A percentile compares a stretch with the other conserved stretches of the same genome.
These are phyloP conservation scores for Passalora sequoiae DNA, from an alignment of 2,329 filamentous ascomycete genomes.

Conservation along the genomic window DNA sequence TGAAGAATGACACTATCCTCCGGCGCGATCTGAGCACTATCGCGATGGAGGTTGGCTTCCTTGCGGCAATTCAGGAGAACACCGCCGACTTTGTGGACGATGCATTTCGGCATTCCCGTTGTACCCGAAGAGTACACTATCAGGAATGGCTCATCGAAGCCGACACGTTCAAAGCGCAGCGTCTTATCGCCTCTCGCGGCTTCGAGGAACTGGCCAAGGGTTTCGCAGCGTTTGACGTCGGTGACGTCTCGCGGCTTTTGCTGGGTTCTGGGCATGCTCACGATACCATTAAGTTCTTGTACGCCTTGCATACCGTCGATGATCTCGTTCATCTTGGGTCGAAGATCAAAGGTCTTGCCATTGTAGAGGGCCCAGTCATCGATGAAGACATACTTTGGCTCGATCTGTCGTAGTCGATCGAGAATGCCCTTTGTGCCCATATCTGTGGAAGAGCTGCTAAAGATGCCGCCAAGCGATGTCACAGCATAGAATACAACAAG, in stretches of 20 bases:
- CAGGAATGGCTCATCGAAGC: conserved; percentile 69
- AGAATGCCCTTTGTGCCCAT: conserved; percentile 76
- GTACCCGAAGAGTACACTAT: conserved; percentile 71
- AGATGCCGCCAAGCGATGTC: conserved; percentile 66
- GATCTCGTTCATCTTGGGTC: conserved; percentile 65
- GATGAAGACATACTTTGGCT: conserved; percentile 75
- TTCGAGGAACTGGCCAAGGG: conserved; percentile 40
- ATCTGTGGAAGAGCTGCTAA: conserved; percentile 72
- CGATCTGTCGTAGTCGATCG: conserved; percentile 68
- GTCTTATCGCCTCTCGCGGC: conserved; percentile 36
- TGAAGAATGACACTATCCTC: conserved; percentile 46
- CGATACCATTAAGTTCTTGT: conserved; percentile 55
- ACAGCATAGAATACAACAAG: conserved; percentile 65
- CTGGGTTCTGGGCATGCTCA: conserved; percentile 63
- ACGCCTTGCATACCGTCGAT: conserved; percentile 58
- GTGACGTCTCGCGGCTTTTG: conserved; percentile 54
- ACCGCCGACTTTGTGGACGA: conserved; percentile 70
- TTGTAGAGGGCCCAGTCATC: conserved; percentile 78
- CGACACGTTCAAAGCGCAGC: conserved; percentile 55
- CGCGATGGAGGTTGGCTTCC: conserved; percentile 54
- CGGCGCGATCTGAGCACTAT: conserved; percentile 35
- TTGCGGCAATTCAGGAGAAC: conserved; percentile 56
- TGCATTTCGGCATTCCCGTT: conserved; percentile 78
- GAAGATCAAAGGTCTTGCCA: conserved; percentile 66
- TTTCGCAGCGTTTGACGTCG: conserved; percentile 46